Percentiles rank a stretch among this genome's conserved stretches.
Conservation (phyloP, 768 basidiomycete genomes). For the Boletus vermiculosoides region DNA sequence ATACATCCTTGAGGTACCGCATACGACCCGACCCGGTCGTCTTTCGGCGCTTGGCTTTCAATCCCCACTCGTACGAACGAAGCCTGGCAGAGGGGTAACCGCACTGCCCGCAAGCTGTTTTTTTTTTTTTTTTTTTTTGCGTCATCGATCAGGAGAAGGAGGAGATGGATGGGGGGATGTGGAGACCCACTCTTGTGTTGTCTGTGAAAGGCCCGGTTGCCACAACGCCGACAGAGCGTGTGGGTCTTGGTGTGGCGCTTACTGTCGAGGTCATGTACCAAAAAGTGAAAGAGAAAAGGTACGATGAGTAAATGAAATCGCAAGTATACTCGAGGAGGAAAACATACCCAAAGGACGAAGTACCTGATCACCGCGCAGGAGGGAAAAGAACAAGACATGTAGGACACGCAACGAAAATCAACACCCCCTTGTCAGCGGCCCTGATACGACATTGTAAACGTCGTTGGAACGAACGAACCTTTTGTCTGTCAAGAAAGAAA, state of each 20-base stretch:
- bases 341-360: slow-evolving; percentile 92
- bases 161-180: too few species aligned
- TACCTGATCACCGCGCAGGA: slow-evolving; percentile 57
- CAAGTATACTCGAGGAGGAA: not conserved
- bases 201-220: slow-evolving; percentile 93
- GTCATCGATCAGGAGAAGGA: too few species aligned
- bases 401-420: not conserved
- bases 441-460: not conserved
- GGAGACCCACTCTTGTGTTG: slow-evolving; percentile 90
- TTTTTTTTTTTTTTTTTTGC: not conserved
- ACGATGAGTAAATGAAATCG: not conserved
- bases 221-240: slow-evolving; percentile 97
- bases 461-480: slow-evolving; percentile 52
- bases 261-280: slow-evolving; percentile 41
- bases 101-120: slow-evolving; percentile 86
- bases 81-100: slow-evolving; percentile 96
- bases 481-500: slow-evolving; percentile 60
- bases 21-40: slow-evolving; percentile 98
- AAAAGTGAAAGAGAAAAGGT: not conserved
- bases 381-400: not conserved
- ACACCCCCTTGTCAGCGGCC: slow-evolving; percentile 13
- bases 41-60: slow-evolving; percentile 99
- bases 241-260: slow-evolving; percentile 97
- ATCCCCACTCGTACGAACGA: slow-evolving; percentile 96
- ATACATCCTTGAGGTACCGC: slow-evolving; percentile 88